phyloP scores from a whole-genome alignment of 225 moss, liverwort and hornwort species.

The Pseudisothecium myosuroides region DNA sequence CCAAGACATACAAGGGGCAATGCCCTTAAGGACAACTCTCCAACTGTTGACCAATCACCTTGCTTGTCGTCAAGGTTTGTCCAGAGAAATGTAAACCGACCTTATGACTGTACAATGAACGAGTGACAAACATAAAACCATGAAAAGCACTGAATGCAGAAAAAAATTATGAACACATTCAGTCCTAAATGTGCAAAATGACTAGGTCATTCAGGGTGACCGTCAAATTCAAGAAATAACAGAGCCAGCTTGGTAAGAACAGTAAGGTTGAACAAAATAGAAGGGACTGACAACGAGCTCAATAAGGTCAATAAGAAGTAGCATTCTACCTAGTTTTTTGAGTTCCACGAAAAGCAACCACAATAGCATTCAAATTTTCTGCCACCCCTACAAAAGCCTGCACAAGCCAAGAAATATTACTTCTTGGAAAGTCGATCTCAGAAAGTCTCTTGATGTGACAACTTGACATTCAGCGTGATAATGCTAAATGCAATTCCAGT shows the following conservation, averaged over 20 bases:
- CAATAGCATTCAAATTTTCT: constrained; percentile 65
- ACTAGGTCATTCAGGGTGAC: not conserved
- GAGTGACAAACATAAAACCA: not conserved
- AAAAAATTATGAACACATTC: not conserved
- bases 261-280: not conserved
- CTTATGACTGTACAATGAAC: not conserved
- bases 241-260: not conserved
- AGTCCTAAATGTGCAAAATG: not conserved
- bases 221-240: not conserved
- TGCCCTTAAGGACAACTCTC: not conserved
- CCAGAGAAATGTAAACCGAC: not conserved
- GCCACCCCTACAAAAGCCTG: constrained; percentile 90
- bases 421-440: not conserved
- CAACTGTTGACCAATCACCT: not conserved
- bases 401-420: not conserved
- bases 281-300: not conserved
- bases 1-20: not conserved
- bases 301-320: not conserved
- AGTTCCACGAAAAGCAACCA: constrained; percentile 94
- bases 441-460: not conserved
- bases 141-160: not conserved
- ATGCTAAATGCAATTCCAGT: not conserved
- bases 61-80: not conserved
- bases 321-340: constrained; percentile 57
- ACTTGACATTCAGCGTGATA: not conserved